These are phyloP conservation scores for Aspergillus cavernicola DNA, from an alignment of 495 filamentous ascomycete species.

Conservation along the genomic window DNA sequence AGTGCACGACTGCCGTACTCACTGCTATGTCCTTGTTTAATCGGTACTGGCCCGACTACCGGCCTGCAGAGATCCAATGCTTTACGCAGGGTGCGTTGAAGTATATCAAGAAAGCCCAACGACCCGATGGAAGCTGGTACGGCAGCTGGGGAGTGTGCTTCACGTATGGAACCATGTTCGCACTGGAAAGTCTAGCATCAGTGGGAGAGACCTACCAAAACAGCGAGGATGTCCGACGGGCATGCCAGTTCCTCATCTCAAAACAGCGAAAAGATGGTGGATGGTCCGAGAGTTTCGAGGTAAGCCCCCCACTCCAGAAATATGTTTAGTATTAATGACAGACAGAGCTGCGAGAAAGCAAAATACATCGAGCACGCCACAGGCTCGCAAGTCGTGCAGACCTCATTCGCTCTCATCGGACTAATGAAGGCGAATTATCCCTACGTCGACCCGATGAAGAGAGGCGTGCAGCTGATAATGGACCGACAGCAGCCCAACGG, in stretches of 20 bases:
- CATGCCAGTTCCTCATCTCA: slow-evolving; percentile 18
- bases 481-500: slow-evolving; percentile 6
- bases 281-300: slow-evolving; percentile 20
- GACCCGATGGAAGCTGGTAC: slow-evolving; percentile 20
- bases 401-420: slow-evolving; percentile 1
- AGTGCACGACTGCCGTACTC: slow-evolving; percentile 19
- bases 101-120: slow-evolving; percentile 15
- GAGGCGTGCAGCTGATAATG: slow-evolving; percentile 4
- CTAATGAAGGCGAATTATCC: slow-evolving; percentile 8
- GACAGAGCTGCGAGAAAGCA: slow-evolving; percentile 10
- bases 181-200: slow-evolving; percentile 17
- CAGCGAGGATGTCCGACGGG: slow-evolving; percentile 3
- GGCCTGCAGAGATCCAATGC: slow-evolving; percentile 5
- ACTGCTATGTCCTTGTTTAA: slow-evolving; percentile 16
- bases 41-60: slow-evolving; percentile 11
- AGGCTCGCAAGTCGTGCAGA: slow-evolving; percentile 1
- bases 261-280: slow-evolving; percentile 22
- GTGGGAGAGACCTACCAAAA: slow-evolving; percentile 15
- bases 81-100: slow-evolving; percentile 9
- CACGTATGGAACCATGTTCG: slow-evolving; percentile 21
- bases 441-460: not conserved
- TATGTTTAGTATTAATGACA: no score
- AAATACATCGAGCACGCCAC: slow-evolving; percentile 3
- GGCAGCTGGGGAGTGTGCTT: slow-evolving; percentile 19
- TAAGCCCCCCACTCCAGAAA: no score